A percentile compares a stretch with the other conserved stretches of the same genome.
Conservation (phyloP, 225 moss, liverwort and hornwort genomes). For the Marchantia paleacea region DNA sequence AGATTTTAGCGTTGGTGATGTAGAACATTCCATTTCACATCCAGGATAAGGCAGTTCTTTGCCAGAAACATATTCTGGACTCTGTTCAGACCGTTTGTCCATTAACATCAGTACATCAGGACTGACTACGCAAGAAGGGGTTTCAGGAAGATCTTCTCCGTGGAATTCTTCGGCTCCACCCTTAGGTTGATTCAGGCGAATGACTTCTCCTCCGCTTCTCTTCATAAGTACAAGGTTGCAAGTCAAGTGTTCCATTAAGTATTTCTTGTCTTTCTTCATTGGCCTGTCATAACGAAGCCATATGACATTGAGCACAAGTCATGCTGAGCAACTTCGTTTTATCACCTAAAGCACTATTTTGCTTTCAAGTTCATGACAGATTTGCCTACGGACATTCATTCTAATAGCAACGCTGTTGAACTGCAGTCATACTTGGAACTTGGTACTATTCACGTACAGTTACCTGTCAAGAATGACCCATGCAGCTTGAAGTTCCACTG, state of each 20-base stretch:
- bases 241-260: slow-evolving; percentile 17
- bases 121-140: not conserved
- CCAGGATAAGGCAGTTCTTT: not conserved
- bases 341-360: too few relatives aligned
- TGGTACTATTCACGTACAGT: not conserved
- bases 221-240: slow-evolving; percentile 34
- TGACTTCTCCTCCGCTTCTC: not conserved
- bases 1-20: too few relatives aligned
- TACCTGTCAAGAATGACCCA: slow-evolving; percentile 36
- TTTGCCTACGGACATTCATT: too few relatives aligned
- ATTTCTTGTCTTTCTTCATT: slow-evolving; percentile 30
- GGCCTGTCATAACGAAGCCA: slow-evolving; percentile 17
- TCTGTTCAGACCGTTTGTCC: not conserved
- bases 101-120: not conserved
- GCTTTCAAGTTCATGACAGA: too few relatives aligned
- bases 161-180: not conserved
- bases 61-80: not conserved
- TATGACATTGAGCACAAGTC: too few relatives aligned
- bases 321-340: too few relatives aligned
- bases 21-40: not conserved
- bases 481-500: slow-evolving; percentile 22
- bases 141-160: not conserved
- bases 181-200: not conserved
- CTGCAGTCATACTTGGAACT: too few relatives aligned
- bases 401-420: too few relatives aligned